Evolutionary conservation across 1,139 yeast genomes (phyloP).

Genomic region (Arxiozyma telluris): DNA sequence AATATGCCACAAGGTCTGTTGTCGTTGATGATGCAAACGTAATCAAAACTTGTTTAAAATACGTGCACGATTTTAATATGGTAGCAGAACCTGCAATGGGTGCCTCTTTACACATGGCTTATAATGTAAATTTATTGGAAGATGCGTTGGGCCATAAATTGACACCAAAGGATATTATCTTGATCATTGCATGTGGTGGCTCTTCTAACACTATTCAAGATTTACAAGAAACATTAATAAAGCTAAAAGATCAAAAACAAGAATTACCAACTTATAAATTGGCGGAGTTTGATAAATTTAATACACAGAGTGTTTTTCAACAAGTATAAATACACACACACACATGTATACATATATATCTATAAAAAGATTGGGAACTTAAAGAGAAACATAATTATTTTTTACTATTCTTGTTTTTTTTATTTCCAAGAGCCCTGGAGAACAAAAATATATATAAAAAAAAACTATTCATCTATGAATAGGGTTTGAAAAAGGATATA

Average conservation of each 20-base stretch:
- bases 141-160: conserved; percentile 31
- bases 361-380: background rate
- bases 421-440: too few species aligned
- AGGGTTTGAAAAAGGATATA: background rate
- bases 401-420: too few species aligned
- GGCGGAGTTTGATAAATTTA: background rate
- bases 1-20: conserved; percentile 36
- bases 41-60: conserved; percentile 41
- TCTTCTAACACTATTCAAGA: conserved; percentile 37
- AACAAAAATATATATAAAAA: too few species aligned
- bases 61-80: conserved; percentile 41
- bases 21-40: conserved; percentile 51
- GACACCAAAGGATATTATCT: conserved; percentile 41
- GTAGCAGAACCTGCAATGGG: conserved; percentile 74
- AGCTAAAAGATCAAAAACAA: conserved; percentile 2
- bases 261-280: conserved; percentile 1
- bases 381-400: too few species aligned
- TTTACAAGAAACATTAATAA: conserved; percentile 13
- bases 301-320: background rate
- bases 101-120: conserved; percentile 50
- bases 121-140: conserved; percentile 34
- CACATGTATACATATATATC: background rate
- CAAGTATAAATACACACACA: background rate
- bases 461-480: too few species aligned
- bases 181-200: conserved; percentile 62